phyloP scores from a whole-genome alignment of 116 monocot genomes.

The Posidonia oceanica region DNA sequence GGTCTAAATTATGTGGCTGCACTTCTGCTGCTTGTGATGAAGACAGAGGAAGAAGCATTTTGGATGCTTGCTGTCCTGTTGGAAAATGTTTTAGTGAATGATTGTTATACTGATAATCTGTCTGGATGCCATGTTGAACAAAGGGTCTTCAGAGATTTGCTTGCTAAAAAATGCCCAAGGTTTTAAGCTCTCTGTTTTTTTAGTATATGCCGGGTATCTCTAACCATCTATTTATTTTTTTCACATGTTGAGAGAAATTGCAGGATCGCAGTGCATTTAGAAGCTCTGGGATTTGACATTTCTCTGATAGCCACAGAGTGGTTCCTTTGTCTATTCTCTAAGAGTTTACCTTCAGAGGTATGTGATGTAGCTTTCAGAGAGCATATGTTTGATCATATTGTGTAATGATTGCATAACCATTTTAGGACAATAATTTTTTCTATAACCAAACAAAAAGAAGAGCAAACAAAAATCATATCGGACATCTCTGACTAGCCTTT shows the following conservation, averaged over 20 bases:
- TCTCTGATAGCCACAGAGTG: slow-evolving; percentile 93
- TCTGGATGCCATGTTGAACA: slow-evolving; percentile 99
- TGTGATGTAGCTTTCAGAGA: background rate
- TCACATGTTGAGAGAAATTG: slow-evolving; percentile 6
- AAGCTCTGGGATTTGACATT: slow-evolving; percentile 83
- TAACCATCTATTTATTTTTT: background rate
- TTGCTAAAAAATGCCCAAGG: slow-evolving; percentile 94
- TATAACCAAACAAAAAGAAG: background rate
- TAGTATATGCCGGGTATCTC: background rate
- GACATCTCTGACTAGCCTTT: background rate
- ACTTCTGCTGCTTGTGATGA: slow-evolving; percentile 81
- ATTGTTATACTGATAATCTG: slow-evolving; percentile 93
- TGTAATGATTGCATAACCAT: too few species aligned
- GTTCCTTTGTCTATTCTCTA: slow-evolving; percentile 95
- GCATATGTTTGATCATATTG: too few species aligned
- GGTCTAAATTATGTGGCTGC: slow-evolving; percentile 98
- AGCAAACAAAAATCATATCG: background rate
- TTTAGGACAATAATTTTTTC: background rate
- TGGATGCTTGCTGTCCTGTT: slow-evolving; percentile 98
- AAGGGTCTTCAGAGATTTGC: slow-evolving; percentile 88
- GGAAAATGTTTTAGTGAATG: slow-evolving; percentile 93
- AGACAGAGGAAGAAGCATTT: slow-evolving; percentile 95
- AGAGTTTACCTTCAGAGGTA: slow-evolving; percentile 99
- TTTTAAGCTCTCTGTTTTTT: background rate
- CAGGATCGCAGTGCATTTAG: slow-evolving; percentile 88